Evolutionary conservation across 1,284 basidiomycete genomes (phyloP), one percentile per base, ranked within the genome.

Genomic region (Coriolopsis trogii): DNA sequence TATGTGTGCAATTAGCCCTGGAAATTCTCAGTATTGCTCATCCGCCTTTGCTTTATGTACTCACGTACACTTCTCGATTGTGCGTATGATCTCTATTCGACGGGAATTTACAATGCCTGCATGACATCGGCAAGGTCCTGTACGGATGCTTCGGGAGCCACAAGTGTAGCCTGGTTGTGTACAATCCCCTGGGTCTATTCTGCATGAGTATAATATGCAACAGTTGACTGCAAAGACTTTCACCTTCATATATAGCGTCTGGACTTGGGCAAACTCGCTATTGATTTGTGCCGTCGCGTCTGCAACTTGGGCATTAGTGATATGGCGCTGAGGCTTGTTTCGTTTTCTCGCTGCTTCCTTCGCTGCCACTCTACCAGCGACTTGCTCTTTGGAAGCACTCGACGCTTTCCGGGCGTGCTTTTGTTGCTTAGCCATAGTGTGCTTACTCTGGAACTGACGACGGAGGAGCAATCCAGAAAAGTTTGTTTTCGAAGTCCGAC

Each of bases 211-310:
- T 2, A 16, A 18, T n/a, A n/a, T 4, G 10, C 33, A 7, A 6
- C 7, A 5, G 9, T 16, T 16, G n/a, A 21, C n/a, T 24, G 23
- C 5, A 15, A 3, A 23, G 6, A 23, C 55, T 4, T 20, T n/a
- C n/a, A 55, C 56, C 20, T 43, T 38, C 1, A 36, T 10, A 16
- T 55, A 37, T 12, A 55, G 26, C 7, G 28, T 34, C 21, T 53
- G 56, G 12, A 58, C 47, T 33, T 48, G 49, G 16, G 49, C 53
- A 39, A 58, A 58, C 15, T 58, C 42, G 10, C 36, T 42, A 29
- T 59, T 59, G 13, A 59, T 59, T 16, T 53, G 45, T 1, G 49
- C 51, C 3, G 53, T 51, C 18, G 46, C 37, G 28, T 59, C 49
- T n/a, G 39, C 53, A 3, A 26, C 51, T 24, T 55, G 53, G 18